Evolutionary conservation across 208 protist genomes (phyloP).

Genomic region (Tetramitus jugosus): DNA sequence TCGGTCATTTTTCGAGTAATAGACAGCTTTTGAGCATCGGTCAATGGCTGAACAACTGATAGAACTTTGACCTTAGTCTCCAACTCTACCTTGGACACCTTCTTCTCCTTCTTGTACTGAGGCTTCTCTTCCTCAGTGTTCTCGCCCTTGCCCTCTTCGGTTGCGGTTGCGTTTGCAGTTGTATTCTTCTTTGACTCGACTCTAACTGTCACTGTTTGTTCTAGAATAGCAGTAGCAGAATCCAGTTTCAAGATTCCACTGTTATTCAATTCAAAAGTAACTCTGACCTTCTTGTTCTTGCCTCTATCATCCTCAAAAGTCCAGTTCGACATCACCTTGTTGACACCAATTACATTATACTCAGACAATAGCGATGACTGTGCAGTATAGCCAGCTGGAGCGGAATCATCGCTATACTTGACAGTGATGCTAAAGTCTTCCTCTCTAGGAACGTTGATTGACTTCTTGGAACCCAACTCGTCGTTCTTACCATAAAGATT

Average conservation of each 20-base stretch:
- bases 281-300: background rate
- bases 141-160: background rate
- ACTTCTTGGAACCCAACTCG: background rate
- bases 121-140: background rate
- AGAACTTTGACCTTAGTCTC: background rate
- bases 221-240: background rate
- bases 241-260: background rate
- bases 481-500: background rate
- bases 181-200: background rate
- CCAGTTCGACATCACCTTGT: background rate
- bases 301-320: background rate
- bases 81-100: background rate
- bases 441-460: background rate
- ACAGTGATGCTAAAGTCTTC: background rate
- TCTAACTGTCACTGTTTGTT: constrained; percentile 9
- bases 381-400: background rate
- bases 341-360: background rate
- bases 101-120: background rate
- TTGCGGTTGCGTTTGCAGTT: background rate
- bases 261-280: background rate
- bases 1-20: background rate
- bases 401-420: background rate
- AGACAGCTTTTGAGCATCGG: background rate
- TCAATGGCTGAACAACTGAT: no score
- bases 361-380: background rate